Percentiles rank a stretch among this genome's conserved stretches.
Evolutionary conservation across 306 rosid genomes (phyloP).

Genomic region (Lithocarpus polystachyus): DNA sequence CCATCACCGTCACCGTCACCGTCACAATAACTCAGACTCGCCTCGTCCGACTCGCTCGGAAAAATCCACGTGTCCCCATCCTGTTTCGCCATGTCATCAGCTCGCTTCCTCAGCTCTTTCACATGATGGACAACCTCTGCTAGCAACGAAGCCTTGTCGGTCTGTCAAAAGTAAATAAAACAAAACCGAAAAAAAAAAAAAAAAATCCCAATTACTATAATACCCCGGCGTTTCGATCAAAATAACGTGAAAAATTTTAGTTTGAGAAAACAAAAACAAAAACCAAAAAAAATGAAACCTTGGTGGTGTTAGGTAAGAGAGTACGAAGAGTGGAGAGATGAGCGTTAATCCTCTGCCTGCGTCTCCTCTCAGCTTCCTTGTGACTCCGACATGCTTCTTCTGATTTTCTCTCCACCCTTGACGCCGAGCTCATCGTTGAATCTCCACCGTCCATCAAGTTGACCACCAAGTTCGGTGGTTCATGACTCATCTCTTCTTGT

Average conservation of each 20-base stretch:
- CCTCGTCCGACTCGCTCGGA: constrained; percentile 69
- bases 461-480: constrained; percentile 12
- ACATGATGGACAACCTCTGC: constrained; percentile 81
- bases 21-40: constrained; percentile 46
- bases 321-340: constrained; percentile 84
- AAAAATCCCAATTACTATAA: constrained; percentile 4
- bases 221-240: not conserved
- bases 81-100: constrained; percentile 41
- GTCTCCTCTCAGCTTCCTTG: constrained; percentile 91
- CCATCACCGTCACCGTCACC: constrained; percentile 26
- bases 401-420: constrained; percentile 44
- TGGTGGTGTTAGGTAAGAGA: constrained; percentile 68
- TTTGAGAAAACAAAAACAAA: not conserved
- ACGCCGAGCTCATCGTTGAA: constrained; percentile 30
- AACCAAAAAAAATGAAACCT: constrained; percentile 29
- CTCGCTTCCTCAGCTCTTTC: constrained; percentile 52
- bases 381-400: constrained; percentile 70
- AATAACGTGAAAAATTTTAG: not conserved
- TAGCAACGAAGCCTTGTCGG: constrained; percentile 83
- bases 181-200: no score
- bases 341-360: constrained; percentile 86
- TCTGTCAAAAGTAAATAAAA: constrained; percentile 26
- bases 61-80: constrained; percentile 39
- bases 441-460: constrained; percentile 34
- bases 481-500: constrained; percentile 6